Evolutionary conservation across 2,329 filamentous ascomycete genomes (phyloP).

Genomic region (Bipolaris oryzae): DNA sequence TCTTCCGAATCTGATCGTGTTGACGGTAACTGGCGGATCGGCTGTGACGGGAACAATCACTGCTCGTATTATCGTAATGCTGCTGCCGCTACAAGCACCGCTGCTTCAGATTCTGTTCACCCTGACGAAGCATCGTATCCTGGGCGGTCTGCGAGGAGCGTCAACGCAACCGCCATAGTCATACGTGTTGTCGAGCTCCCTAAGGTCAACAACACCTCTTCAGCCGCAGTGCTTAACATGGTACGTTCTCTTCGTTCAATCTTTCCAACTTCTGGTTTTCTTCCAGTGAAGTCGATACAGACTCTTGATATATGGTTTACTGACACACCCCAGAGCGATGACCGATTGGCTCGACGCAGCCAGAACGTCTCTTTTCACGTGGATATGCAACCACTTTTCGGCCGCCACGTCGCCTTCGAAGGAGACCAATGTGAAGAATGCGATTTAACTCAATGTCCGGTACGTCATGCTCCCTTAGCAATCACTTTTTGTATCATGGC

Average conservation of each 20-base stretch:
- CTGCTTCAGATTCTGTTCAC: neutral
- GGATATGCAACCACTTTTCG: neutral
- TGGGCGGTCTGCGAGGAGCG: neutral
- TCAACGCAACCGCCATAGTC: neutral
- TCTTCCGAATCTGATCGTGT: neutral
- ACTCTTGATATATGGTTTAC: neutral
- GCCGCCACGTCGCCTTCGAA: conserved; percentile 1
- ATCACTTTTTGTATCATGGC: neutral
- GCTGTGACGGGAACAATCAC: conserved; percentile 12
- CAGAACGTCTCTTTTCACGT: neutral
- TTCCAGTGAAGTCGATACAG: neutral
- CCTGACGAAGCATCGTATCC: neutral
- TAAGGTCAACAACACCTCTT: neutral
- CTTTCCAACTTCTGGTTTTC: neutral
- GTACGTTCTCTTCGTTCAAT: neutral
- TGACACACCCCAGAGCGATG: neutral
- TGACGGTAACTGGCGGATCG: conserved; percentile 14
- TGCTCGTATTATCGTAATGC: conserved; percentile 10
- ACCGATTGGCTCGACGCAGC: neutral
- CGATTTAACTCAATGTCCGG: neutral
- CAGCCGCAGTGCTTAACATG: neutral
- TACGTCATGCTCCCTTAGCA: neutral
- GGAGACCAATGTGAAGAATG: conserved; percentile 4
- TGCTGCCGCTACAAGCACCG: neutral
- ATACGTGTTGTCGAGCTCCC: neutral